These are phyloP conservation scores for Desmodesmus armatus DNA, from an alignment of 139 green algal genomes.

Conservation along the genomic window DNA sequence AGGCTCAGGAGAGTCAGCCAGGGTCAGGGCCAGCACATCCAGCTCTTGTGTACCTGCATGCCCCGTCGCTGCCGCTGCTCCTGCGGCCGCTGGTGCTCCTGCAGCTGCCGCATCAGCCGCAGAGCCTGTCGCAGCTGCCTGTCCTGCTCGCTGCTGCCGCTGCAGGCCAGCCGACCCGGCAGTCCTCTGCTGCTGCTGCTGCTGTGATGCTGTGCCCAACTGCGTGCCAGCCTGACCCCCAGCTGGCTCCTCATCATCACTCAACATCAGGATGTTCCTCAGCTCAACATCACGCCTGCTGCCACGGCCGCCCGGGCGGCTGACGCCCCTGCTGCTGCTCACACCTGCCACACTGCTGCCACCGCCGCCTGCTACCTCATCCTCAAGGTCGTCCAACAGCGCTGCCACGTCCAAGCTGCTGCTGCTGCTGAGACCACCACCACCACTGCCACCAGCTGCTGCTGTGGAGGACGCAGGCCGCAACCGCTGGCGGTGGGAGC, in stretches of 20 bases:
- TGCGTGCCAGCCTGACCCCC: neutral
- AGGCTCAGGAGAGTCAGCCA: slow-evolving; percentile 18
- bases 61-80: neutral
- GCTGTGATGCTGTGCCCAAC: neutral
- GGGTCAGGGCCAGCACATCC: neutral
- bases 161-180: neutral
- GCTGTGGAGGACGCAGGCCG: too few relatives aligned
- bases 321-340: neutral
- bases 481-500: too few relatives aligned
- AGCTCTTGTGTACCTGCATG: neutral
- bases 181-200: neutral
- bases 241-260: neutral
- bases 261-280: neutral
- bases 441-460: neutral
- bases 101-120: neutral
- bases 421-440: neutral
- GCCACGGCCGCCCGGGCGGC: neutral
- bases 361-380: neutral
- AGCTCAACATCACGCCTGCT: neutral
- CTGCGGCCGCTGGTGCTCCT: neutral
- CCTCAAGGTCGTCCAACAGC: neutral
- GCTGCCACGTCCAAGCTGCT: neutral
- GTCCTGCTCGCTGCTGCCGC: neutral
- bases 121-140: neutral
- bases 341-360: neutral